Base-by-base conservation (phyloP, 2,329 filamentous ascomycete species). In the Samsoniella hepiali region DNA sequence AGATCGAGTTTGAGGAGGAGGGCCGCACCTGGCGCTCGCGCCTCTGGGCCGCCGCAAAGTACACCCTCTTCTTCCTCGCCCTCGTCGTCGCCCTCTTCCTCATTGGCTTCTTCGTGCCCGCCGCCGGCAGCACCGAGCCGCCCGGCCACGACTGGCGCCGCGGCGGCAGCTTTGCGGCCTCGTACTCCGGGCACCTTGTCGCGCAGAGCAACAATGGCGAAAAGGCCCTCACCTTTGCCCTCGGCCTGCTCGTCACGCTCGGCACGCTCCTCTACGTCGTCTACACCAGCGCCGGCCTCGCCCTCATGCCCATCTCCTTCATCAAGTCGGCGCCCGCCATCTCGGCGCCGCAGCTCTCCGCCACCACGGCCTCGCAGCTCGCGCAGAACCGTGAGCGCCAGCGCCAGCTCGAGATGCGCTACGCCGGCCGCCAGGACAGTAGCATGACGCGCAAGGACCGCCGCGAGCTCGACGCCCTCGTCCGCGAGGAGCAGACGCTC, bases 321-420 rank as follows among this genome's bases (percentile, higher is more conserved):
- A 96, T 99, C 81, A 97, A 96, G 77, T 92, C 91, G 15, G 91
- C 93, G 0, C 93, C 94, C 9, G 87, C 91, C 10, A 84, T 97
- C 65, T 97, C 94, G 6, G 90, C 88, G 1, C 91, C 93, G 0
- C 87, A 90, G 62, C 81, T 96, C 17, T 88, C 86, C 31, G 90
- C 89, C 65, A 91, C 84, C 17, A 96, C 92, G 0, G 85, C 90
- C 3, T 86, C 91, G 3, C 91, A 93, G 66, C 84, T 99, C 1
- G 91, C 94, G 69, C 85, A 87, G 70, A 99, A 98, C 74, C 88
- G 91, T 61, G 94, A 98, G 77, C 89, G 93, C 50, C 95, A 98
- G 76, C 86, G 92, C 58, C 93, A 97, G 76, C 84, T 99, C 13
- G 92, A 97, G 74, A 86, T 91, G 70, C 91, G 93, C 68, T 93